Percentiles rank a stretch among this genome's conserved stretches.
Conservation (phyloP, 2,329 filamentous ascomycete species). For the Ophidiomyces ophidiicola region DNA sequence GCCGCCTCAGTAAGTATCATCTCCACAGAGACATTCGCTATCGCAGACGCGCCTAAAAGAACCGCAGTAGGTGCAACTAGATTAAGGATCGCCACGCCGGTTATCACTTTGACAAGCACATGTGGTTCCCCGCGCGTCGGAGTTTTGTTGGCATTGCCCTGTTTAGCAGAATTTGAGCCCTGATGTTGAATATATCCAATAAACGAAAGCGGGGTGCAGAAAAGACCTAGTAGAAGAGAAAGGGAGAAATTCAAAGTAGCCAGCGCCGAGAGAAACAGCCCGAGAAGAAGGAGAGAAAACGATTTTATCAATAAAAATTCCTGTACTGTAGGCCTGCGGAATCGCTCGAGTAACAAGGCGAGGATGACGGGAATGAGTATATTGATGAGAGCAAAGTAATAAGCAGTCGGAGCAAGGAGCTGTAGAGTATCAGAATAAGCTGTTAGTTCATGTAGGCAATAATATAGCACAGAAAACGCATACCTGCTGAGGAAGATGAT, state of each 20-base stretch:
- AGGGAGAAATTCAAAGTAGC: conserved; percentile 94
- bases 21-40: conserved; percentile 40
- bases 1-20: conserved; percentile 59
- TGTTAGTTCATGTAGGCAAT: background rate
- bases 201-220: conserved; percentile 71
- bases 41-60: conserved; percentile 39
- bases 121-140: conserved; percentile 2
- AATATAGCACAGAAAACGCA: conserved; percentile 23
- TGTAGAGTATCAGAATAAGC: conserved; percentile 25
- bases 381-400: conserved; percentile 45
- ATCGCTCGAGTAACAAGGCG: conserved; percentile 42
- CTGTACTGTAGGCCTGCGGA: conserved; percentile 47
- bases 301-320: conserved; percentile 72
- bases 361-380: conserved; percentile 46
- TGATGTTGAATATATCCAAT: conserved; percentile 24
- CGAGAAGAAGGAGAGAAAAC: conserved; percentile 82
- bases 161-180: background rate
- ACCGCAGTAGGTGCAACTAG: conserved; percentile 48
- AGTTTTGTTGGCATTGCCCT: background rate
- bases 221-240: conserved; percentile 68
- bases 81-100: conserved; percentile 41
- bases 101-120: conserved; percentile 15
- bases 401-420: conserved; percentile 50
- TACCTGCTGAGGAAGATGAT: conserved; percentile 56
- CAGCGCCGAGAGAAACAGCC: conserved; percentile 81